phyloP scores from a whole-genome alignment of 2,329 filamentous ascomycete species.

The Madurella mycetomatis region DNA sequence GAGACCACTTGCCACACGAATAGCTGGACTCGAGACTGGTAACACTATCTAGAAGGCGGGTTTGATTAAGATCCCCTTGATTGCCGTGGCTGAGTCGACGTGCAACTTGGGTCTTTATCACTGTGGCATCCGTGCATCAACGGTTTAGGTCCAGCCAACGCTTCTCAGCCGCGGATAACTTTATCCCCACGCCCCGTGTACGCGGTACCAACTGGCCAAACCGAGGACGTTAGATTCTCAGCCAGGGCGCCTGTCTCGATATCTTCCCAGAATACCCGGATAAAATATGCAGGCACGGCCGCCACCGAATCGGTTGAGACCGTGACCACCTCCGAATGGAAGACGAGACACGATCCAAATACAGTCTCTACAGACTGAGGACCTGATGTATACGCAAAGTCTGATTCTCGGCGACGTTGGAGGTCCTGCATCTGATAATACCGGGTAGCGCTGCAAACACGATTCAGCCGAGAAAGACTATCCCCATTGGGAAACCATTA shows the following conservation, averaged over 20 bases:
- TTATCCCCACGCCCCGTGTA: no score
- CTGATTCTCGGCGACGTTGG: background rate
- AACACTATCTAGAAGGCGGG: no score
- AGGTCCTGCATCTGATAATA: constrained; percentile 9
- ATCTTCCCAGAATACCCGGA: constrained; percentile 5
- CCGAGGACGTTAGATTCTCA: background rate
- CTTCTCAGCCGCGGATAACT: no score
- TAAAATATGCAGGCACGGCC: constrained; percentile 2
- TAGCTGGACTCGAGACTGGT: background rate
- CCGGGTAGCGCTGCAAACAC: background rate
- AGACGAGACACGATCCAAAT: background rate
- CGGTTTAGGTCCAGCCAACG: no score
- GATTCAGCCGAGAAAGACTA: constrained; percentile 11
- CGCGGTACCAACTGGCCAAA: background rate
- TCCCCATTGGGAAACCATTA: constrained; percentile 4
- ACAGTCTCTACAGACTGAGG: background rate
- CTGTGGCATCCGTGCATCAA: no score
- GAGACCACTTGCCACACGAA: no score
- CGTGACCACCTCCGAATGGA: background rate
- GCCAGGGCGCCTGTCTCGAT: background rate
- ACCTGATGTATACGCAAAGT: background rate
- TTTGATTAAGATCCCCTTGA: no score
- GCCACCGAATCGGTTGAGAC: background rate
- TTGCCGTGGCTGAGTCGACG: no score
- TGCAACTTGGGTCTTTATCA: no score